Evolutionary conservation across 2,329 filamentous ascomycete species (phyloP).

Genomic region (Aspergillus amoenus): DNA sequence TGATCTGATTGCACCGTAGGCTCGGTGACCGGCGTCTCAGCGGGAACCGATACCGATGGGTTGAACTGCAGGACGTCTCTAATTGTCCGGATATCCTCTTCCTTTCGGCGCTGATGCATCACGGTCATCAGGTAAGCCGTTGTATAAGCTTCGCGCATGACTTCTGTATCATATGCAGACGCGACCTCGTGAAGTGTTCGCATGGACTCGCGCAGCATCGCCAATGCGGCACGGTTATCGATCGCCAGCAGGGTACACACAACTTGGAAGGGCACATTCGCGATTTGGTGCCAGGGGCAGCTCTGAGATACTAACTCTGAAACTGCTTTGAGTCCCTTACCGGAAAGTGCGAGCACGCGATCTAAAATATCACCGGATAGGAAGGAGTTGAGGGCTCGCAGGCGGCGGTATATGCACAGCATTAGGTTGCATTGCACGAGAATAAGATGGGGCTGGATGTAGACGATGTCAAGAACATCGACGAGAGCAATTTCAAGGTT

Average conservation of each 20-base stretch:
- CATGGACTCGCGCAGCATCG: constrained; percentile 54
- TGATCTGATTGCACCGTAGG: constrained; percentile 13
- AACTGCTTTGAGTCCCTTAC: constrained; percentile 49
- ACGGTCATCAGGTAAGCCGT: constrained; percentile 56
- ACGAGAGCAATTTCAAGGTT: constrained; percentile 48
- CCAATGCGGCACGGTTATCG: constrained; percentile 51
- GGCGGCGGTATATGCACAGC: constrained; percentile 56
- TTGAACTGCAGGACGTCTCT: constrained; percentile 40
- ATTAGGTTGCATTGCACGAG: constrained; percentile 56
- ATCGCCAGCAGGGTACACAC: constrained; percentile 58
- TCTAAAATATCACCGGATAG: constrained; percentile 47
- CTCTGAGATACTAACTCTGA: constrained; percentile 45
- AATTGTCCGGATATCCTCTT: constrained; percentile 43
- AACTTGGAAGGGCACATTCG: constrained; percentile 60
- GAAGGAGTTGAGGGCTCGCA: constrained; percentile 52
- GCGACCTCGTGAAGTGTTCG: constrained; percentile 45
- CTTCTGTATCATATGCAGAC: constrained; percentile 46
- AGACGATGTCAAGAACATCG: constrained; percentile 41
- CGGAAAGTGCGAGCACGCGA: constrained; percentile 48
- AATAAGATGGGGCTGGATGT: constrained; percentile 45
- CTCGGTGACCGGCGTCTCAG: constrained; percentile 9
- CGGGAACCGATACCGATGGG: constrained; percentile 27
- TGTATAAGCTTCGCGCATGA: constrained; percentile 54
- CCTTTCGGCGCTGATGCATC: constrained; percentile 52
- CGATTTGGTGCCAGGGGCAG: constrained; percentile 59